Percentiles rank a stretch among this genome's conserved stretches.
phyloP scores from a whole-genome alignment of 2,329 filamentous ascomycete species.

The Talaromyces sp. region DNA sequence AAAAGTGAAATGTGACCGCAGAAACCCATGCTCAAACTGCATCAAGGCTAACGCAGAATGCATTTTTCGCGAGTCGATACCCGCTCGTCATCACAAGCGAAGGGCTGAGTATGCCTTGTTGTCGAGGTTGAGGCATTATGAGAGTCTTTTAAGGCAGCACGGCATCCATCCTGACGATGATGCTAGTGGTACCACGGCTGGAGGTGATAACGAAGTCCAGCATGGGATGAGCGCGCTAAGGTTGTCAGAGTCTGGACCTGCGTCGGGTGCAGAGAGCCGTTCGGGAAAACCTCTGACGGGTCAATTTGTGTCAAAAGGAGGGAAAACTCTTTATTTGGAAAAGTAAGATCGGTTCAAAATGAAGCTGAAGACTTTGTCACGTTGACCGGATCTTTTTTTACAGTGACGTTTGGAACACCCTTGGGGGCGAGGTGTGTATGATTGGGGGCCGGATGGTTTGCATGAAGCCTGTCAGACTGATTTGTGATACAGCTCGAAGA shows the following conservation, averaged over 20 bases:
- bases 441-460: neutral
- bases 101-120: constrained; percentile 13
- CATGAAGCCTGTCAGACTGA: neutral
- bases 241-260: neutral
- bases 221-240: constrained; percentile 1
- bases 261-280: neutral
- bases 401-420: constrained; percentile 12
- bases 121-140: constrained; percentile 11
- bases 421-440: constrained; percentile 10
- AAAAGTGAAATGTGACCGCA: constrained; percentile 50
- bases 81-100: constrained; percentile 15
- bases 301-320: constrained; percentile 15
- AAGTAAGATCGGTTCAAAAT: constrained; percentile 1
- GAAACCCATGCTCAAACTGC: constrained; percentile 48
- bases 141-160: constrained; percentile 12
- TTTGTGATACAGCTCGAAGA: neutral
- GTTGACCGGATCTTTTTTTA: neutral
- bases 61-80: constrained; percentile 47
- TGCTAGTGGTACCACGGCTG: neutral
- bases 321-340: constrained; percentile 15
- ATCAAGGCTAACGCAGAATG: constrained; percentile 54
- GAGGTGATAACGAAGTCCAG: neutral
- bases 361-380: neutral
- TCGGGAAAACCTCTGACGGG: neutral
- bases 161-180: constrained; percentile 13